Base-by-base conservation (phyloP, 768 basidiomycete genomes). In the Collybiopsis luxurians region DNA sequence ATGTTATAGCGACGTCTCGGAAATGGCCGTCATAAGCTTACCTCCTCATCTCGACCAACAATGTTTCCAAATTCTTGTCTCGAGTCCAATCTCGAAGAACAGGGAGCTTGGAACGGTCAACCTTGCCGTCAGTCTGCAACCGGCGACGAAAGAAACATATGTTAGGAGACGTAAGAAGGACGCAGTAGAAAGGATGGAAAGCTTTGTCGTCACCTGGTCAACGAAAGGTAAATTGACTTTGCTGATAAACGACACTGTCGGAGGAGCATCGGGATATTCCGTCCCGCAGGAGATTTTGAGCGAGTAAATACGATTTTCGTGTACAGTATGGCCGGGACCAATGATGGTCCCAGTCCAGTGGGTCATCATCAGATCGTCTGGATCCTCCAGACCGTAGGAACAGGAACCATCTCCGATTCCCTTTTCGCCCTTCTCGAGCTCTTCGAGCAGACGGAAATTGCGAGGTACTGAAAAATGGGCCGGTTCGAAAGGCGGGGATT, bases 301-400 rank as follows among this genome's bases (percentile, higher is more conserved):
- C 51, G 86, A 89, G 83, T 98, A 99, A 75, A 98, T 99, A 53
- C 97, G 85, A 75, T 98, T 99, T 82, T 99, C 96, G 73, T 98
- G 95, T 3, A 96, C 93, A 23, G 95, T 96, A 73, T 99, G 95
- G 51, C 95, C 95, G 30, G 97, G 97, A 9, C 97, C 97, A 60
- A 99, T 93, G 77, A 99, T 95, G 21, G 97, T 99, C 50, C 97
- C 96, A 67, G 97, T 98, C 97, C 97, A 99, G 71, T 92, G 81
- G 75, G 84, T 89, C 95, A 99, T 98, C 78, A 92, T 78, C 77
- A 96, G 89, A 81, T 98, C 97, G 69, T 98, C 95, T 64, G 87
- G 74, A 72, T 98, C 93, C 75, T 93, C 92, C 58, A 99, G 78
- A 39, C 97, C 97, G 66, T 98, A 99, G 19, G 94, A 96, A 77